A percentile compares a stretch with the other conserved stretches of the same genome.
phyloP scores from a whole-genome alignment of 2,329 filamentous ascomycete genomes.

The Hirsutella minnesotensis region DNA sequence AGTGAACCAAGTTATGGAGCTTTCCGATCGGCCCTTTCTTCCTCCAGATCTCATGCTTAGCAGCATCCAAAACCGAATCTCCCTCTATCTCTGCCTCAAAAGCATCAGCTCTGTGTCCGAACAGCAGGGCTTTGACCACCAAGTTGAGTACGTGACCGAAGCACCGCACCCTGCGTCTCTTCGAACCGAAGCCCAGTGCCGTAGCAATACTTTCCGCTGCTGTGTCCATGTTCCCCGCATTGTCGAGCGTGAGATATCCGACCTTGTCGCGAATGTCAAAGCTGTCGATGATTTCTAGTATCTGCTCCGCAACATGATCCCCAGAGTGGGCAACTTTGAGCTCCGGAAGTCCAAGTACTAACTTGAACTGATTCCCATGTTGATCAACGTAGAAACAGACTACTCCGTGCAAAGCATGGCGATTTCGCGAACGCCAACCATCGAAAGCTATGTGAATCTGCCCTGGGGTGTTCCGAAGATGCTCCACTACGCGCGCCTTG shows the following conservation, averaged over 20 bases:
- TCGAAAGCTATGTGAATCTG: constrained; percentile 8
- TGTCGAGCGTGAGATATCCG: background rate
- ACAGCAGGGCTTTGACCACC: background rate
- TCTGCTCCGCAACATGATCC: constrained; percentile 4
- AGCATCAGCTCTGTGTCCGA: too few species aligned
- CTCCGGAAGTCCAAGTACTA: constrained; percentile 8
- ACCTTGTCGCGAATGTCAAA: constrained; percentile 3
- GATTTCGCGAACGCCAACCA: constrained; percentile 5
- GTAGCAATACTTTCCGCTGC: background rate
- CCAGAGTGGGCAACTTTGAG: constrained; percentile 3
- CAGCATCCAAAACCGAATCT: background rate
- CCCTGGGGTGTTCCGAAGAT: background rate
- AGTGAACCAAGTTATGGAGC: background rate
- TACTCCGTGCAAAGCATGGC: constrained; percentile 8
- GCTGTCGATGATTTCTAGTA: constrained; percentile 4
- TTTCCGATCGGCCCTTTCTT: background rate
- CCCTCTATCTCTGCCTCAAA: background rate
- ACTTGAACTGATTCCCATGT: constrained; percentile 4
- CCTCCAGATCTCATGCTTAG: background rate
- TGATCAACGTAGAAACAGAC: constrained; percentile 6
- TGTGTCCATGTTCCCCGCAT: background rate
- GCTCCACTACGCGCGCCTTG: background rate
- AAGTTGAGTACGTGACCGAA: too few species aligned
- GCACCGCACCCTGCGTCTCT: background rate
- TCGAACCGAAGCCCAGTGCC: background rate